Evolutionary conservation across 495 filamentous ascomycete species (phyloP).

Genomic region (Penicillium roqueforti): DNA sequence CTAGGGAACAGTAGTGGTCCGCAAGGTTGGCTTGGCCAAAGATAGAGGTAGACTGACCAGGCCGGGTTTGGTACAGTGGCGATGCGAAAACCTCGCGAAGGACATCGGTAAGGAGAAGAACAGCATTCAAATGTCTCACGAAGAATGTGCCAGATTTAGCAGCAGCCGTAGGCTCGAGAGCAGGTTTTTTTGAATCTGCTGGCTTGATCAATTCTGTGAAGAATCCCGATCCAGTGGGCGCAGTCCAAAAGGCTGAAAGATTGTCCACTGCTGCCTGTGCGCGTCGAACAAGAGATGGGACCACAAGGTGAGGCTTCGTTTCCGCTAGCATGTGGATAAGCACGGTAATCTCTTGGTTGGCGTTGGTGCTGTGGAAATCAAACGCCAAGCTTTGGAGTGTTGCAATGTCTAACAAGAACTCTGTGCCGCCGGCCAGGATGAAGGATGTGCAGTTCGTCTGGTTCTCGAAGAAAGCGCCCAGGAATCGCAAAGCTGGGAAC

Average conservation of each 20-base stretch:
- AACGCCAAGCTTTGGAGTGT: slow-evolving; percentile 72
- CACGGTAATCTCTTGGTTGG: slow-evolving; percentile 60
- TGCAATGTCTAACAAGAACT: slow-evolving; percentile 78
- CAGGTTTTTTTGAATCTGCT: slow-evolving; percentile 21
- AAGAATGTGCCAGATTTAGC: slow-evolving; percentile 62
- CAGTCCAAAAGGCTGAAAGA: slow-evolving; percentile 59
- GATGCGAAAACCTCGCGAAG: slow-evolving; percentile 68
- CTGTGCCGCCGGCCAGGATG: slow-evolving; percentile 72
- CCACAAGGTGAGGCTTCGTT: slow-evolving; percentile 71
- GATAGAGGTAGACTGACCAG: slow-evolving; percentile 46
- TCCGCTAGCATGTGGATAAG: slow-evolving; percentile 81
- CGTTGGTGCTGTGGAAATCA: slow-evolving; percentile 64
- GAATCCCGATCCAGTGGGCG: slow-evolving; percentile 49
- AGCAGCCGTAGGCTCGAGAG: slow-evolving; percentile 16
- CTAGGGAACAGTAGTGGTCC: slow-evolving; percentile 67
- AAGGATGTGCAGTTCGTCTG: slow-evolving; percentile 68
- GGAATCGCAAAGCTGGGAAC: slow-evolving; percentile 66
- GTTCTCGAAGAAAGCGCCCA: slow-evolving; percentile 75
- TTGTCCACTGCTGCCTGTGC: slow-evolving; percentile 63
- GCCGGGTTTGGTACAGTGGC: slow-evolving; percentile 57
- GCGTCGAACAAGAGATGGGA: slow-evolving; percentile 74
- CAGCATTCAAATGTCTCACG: slow-evolving; percentile 69
- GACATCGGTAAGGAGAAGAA: slow-evolving; percentile 68
- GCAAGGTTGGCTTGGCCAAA: slow-evolving; percentile 73
- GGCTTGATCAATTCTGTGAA: slow-evolving; percentile 60